Conservation (phyloP, 257 asterid genomes). For the Schizonepeta tenuifolia region DNA sequence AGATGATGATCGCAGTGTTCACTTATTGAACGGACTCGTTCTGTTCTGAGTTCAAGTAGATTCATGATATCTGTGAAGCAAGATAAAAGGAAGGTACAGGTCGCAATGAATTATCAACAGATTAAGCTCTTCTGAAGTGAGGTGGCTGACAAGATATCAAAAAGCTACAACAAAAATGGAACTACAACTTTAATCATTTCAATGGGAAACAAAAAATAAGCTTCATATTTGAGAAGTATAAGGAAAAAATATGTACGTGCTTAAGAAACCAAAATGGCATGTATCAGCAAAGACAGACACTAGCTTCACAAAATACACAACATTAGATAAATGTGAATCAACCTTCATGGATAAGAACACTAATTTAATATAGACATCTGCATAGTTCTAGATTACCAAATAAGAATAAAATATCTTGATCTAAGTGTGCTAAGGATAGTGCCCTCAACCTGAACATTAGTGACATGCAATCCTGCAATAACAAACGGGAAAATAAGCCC, state of each 20-base stretch:
- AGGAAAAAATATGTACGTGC: not conserved
- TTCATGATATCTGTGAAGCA: not conserved
- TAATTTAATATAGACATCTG: conserved; percentile 20
- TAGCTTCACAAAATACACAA: not conserved
- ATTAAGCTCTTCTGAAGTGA: not conserved
- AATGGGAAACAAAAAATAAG: not conserved
- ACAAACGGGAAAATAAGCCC: conserved; percentile 82
- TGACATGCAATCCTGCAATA: conserved; percentile 75
- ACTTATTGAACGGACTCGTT: not conserved
- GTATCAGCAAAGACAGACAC: not conserved
- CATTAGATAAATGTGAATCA: not conserved
- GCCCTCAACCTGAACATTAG: conserved; percentile 67
- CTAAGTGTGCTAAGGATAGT: conserved; percentile 25
- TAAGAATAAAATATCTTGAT: conserved; percentile 9
- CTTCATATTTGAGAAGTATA: not conserved
- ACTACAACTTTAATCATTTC: not conserved
- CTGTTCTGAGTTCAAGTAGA: not conserved
- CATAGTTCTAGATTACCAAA: conserved; percentile 19
- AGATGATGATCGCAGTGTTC: not conserved
- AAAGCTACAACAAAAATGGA: not conserved
- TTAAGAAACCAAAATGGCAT: not conserved
- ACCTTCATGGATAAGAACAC: conserved; percentile 12
- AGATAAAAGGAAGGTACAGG: not conserved
- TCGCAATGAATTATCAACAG: not conserved
- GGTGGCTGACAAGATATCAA: not conserved